Conservation (phyloP, 1,284 basidiomycete genomes). For the Schizophyllum commune region DNA sequence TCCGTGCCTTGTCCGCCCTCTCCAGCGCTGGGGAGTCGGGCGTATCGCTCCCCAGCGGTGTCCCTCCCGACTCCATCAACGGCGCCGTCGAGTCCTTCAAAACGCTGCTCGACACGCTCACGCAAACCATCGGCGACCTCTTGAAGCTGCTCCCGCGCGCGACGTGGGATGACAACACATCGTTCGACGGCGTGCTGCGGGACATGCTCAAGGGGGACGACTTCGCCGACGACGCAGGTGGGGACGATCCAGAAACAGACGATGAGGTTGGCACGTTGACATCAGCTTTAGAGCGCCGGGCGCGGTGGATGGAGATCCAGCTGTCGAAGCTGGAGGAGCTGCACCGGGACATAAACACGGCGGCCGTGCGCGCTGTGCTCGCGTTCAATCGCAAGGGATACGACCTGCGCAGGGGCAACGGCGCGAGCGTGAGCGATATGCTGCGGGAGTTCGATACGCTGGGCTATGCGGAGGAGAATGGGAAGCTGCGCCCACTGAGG, state of each 20-base stretch:
- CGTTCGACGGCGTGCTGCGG: slow-evolving; percentile 74
- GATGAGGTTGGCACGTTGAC: slow-evolving; percentile 79
- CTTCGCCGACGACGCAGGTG: slow-evolving; percentile 66
- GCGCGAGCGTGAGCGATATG: slow-evolving; percentile 59
- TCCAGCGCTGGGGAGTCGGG: slow-evolving; percentile 74
- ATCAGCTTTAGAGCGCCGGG: slow-evolving; percentile 71
- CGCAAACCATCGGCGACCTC: slow-evolving; percentile 78
- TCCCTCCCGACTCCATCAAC: slow-evolving; percentile 76
- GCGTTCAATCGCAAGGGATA: slow-evolving; percentile 80
- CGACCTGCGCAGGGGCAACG: slow-evolving; percentile 51
- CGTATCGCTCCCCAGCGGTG: slow-evolving; percentile 27
- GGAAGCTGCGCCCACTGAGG: slow-evolving; percentile 44
- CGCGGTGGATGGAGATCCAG: slow-evolving; percentile 85
- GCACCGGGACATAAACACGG: slow-evolving; percentile 79
- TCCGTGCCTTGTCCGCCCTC: slow-evolving; percentile 71
- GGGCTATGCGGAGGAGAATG: slow-evolving; percentile 43
- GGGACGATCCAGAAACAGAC: slow-evolving; percentile 55
- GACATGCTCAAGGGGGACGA: slow-evolving; percentile 84
- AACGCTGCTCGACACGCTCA: slow-evolving; percentile 74
- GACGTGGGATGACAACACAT: slow-evolving; percentile 81
- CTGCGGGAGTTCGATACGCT: slow-evolving; percentile 61
- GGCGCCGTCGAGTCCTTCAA: slow-evolving; percentile 82
- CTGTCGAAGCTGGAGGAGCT: slow-evolving; percentile 77
- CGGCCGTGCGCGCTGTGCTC: slow-evolving; percentile 72
- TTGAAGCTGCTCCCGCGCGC: slow-evolving; percentile 74